Conservation (phyloP, 2,329 filamentous ascomycete species). For the Sarocladium strictum region DNA sequence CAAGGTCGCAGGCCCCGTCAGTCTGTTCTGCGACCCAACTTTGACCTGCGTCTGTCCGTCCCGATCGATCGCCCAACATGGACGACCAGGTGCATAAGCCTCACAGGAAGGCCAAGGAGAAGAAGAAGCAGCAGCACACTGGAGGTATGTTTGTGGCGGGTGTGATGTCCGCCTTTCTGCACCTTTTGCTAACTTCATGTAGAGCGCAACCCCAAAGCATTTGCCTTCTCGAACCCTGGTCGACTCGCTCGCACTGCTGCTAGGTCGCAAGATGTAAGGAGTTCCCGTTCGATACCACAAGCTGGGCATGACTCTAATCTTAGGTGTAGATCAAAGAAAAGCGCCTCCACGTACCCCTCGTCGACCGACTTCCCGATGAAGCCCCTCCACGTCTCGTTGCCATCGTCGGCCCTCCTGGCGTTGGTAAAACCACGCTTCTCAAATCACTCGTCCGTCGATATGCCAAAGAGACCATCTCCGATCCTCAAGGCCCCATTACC, state of each 20-base stretch:
- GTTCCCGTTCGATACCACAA: neutral
- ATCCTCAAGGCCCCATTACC: constrained; percentile 87
- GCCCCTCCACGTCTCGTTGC: constrained; percentile 88
- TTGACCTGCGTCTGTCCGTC: neutral
- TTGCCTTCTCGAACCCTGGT: constrained; percentile 77
- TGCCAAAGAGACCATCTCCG: constrained; percentile 88
- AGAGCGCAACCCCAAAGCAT: constrained; percentile 85
- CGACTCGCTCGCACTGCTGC: constrained; percentile 70
- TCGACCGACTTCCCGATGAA: constrained; percentile 93
- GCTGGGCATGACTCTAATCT: neutral
- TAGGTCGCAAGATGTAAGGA: constrained; percentile 61
- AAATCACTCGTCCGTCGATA: constrained; percentile 93
- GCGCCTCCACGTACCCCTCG: constrained; percentile 88
- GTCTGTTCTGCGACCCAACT: constrained; percentile 10
- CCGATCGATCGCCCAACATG: constrained; percentile 44
- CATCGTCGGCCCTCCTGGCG: constrained; percentile 90
- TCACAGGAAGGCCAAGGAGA: constrained; percentile 83
- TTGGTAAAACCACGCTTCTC: constrained; percentile 90
- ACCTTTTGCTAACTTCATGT: constrained; percentile 16
- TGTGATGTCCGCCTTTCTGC: neutral
- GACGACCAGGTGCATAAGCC: constrained; percentile 79
- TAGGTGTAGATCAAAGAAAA: constrained; percentile 77
- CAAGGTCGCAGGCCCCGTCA: constrained; percentile 12
- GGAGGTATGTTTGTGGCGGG: constrained; percentile 40
- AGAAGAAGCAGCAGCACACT: constrained; percentile 60